These are phyloP conservation scores for Bipolaris oryzae DNA, from an alignment of 2,329 filamentous ascomycete species.

Conservation along the genomic window DNA sequence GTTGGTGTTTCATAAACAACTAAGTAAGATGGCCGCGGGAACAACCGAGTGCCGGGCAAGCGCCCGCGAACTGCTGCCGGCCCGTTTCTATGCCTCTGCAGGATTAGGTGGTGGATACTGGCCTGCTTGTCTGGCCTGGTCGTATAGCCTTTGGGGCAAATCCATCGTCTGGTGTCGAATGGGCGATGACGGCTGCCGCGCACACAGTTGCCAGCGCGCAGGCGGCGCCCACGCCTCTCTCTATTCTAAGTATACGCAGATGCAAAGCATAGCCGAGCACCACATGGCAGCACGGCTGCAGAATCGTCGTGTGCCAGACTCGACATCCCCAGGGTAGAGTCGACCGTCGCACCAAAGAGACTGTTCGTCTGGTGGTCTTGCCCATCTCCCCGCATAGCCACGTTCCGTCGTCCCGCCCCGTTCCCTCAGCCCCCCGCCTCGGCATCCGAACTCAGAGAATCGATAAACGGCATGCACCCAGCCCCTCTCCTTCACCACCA, in stretches of 20 bases:
- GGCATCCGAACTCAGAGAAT: slow-evolving; percentile 25
- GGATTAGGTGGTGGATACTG: slow-evolving; percentile 3
- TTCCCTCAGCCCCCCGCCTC: slow-evolving; percentile 25
- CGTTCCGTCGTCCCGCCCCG: slow-evolving; percentile 21
- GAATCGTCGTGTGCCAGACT: slow-evolving; percentile 5
- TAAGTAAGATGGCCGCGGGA: slow-evolving; percentile 19
- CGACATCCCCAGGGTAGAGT: not conserved
- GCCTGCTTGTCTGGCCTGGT: not conserved
- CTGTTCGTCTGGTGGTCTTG: slow-evolving; percentile 16
- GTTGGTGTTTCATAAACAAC: slow-evolving; percentile 24
- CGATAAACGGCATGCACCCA: slow-evolving; percentile 25
- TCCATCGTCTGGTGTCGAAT: slow-evolving; percentile 3
- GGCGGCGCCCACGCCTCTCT: slow-evolving; percentile 10
- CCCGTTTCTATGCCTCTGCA: slow-evolving; percentile 16
- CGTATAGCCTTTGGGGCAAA: slow-evolving; percentile 3
- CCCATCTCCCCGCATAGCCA: slow-evolving; percentile 21
- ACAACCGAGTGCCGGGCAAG: slow-evolving; percentile 25
- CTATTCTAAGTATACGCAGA: slow-evolving; percentile 26
- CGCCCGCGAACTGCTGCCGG: slow-evolving; percentile 24
- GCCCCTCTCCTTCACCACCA: slow-evolving; percentile 3
- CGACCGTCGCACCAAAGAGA: slow-evolving; percentile 14
- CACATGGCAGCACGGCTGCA: slow-evolving; percentile 8
- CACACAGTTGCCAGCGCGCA: slow-evolving; percentile 8
- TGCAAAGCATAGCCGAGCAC: slow-evolving; percentile 18
- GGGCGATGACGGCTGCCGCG: slow-evolving; percentile 8